A percentile compares a stretch with the other conserved stretches of the same genome.
phyloP scores from a whole-genome alignment of 805 yeast genomes.

The Phaffomyces antillensis region DNA sequence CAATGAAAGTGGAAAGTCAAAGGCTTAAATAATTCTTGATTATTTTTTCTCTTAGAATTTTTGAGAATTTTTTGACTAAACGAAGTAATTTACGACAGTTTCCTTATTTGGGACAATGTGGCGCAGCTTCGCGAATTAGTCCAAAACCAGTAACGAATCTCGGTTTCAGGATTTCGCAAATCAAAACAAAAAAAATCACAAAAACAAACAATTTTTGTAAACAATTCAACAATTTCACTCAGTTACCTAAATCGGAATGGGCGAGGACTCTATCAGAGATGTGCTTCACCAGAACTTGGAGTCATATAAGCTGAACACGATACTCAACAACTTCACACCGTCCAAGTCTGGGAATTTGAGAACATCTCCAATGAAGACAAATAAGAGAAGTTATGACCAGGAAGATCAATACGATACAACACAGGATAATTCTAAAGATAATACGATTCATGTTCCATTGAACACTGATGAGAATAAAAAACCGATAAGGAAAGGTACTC shows the following conservation, averaged over 20 bases:
- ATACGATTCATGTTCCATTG: conserved; percentile 12
- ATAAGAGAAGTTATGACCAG: conserved; percentile 7
- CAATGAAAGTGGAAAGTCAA: too few relatives aligned
- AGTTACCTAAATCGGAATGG: not conserved
- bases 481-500: conserved; percentile 21
- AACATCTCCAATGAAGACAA: conserved; percentile 20
- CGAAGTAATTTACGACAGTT: too few relatives aligned
- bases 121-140: too few relatives aligned
- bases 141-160: too few relatives aligned
- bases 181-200: not conserved
- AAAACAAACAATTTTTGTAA: not conserved
- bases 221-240: not conserved
- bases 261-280: conserved; percentile 5
- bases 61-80: too few relatives aligned
- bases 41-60: too few relatives aligned
- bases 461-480: conserved; percentile 15
- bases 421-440: not conserved
- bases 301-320: conserved; percentile 14
- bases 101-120: too few relatives aligned
- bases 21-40: too few relatives aligned
- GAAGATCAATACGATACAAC: conserved; percentile 12
- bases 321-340: conserved; percentile 20
- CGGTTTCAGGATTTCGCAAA: not conserved
- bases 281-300: conserved; percentile 10
- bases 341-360: conserved; percentile 9